phyloP scores from a whole-genome alignment of 164 flowering plant species.

The Protea cynaroides region DNA sequence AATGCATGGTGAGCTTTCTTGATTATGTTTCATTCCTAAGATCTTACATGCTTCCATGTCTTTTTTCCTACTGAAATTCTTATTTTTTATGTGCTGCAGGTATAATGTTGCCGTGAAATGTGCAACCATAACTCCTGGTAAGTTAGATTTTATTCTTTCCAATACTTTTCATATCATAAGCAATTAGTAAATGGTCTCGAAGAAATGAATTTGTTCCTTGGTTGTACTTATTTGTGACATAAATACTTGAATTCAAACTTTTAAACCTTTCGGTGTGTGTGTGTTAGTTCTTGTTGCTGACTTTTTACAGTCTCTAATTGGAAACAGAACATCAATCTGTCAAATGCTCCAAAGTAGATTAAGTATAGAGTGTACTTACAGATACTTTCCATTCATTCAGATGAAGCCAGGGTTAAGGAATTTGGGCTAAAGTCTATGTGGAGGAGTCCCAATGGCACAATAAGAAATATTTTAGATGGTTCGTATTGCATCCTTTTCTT shows the following conservation, averaged over 20 bases:
- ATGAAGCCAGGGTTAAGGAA: constrained; percentile 86
- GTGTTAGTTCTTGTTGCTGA: neutral
- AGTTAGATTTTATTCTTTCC: constrained; percentile 11
- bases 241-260: neutral
- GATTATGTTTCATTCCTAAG: neutral
- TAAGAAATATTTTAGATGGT: constrained; percentile 87
- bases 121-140: constrained; percentile 98
- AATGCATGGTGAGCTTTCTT: neutral
- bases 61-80: neutral
- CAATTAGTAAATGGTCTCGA: no score
- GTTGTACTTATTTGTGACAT: neutral
- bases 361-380: neutral
- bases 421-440: constrained; percentile 89
- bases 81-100: constrained; percentile 36
- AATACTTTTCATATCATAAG: no score
- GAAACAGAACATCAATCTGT: neutral
- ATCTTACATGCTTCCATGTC: neutral
- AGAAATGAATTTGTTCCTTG: no score
- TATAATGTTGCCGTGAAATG: constrained; percentile 96
- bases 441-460: constrained; percentile 96
- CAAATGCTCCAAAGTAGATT: neutral
- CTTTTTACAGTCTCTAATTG: neutral
- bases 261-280: neutral
- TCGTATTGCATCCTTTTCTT: constrained; percentile 11
- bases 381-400: constrained; percentile 31